Conservation (phyloP, 2,329 filamentous ascomycete genomes). For the Phyllosticta capitalensis region DNA sequence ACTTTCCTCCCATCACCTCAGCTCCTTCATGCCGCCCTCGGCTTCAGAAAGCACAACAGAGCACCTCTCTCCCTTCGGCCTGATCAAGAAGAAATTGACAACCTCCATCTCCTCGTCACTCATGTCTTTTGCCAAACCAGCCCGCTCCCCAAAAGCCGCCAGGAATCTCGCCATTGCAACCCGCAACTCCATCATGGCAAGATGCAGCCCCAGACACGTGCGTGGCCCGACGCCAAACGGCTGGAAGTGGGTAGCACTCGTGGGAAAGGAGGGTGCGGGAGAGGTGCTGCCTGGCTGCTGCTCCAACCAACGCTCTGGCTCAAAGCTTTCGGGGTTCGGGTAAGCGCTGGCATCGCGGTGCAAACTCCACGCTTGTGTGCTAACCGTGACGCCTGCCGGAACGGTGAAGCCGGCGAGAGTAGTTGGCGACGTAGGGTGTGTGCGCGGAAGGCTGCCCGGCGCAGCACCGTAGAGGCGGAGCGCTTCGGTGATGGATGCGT, state of each 20-base stretch:
- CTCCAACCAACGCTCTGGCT: conserved; percentile 23
- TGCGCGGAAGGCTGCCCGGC: conserved; percentile 27
- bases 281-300: conserved; percentile 12
- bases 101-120: conserved; percentile 30
- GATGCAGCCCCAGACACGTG: conserved; percentile 60
- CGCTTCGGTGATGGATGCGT: conserved; percentile 31
- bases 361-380: conserved; percentile 30
- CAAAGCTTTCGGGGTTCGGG: neutral
- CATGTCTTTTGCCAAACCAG: conserved; percentile 22
- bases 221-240: conserved; percentile 59
- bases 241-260: conserved; percentile 47
- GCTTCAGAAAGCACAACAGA: conserved; percentile 22
- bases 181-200: conserved; percentile 51
- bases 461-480: conserved; percentile 29
- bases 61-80: conserved; percentile 34
- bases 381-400: conserved; percentile 26
- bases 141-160: conserved; percentile 27
- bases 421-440: conserved; percentile 21
- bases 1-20: neutral
- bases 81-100: conserved; percentile 36
- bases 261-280: conserved; percentile 12
- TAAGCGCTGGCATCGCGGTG: conserved; percentile 22
- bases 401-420: conserved; percentile 26
- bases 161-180: conserved; percentile 46
- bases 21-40: neutral